Evolutionary conservation across 306 rosid species (phyloP), one percentile per base, ranked within the genome.

Genomic region (Quercus mongolica): DNA sequence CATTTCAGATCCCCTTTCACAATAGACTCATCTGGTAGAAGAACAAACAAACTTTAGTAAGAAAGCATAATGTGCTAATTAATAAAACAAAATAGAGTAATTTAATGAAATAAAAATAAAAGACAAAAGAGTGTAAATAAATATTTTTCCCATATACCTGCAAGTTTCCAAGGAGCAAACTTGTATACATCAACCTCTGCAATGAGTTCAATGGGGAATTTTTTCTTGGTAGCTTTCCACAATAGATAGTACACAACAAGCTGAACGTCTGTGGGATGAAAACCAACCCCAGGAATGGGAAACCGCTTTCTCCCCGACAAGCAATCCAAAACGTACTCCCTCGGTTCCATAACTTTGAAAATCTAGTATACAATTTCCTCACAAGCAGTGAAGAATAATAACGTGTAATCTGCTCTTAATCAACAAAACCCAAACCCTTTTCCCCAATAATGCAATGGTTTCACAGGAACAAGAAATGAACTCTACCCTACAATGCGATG

Each of bases 101-200:
- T 13, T 49, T 49, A 41, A 38, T 41, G 46, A 41, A 41, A 41
- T 41, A 0, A 41, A 41, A 8, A 1, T 12, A 11, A 55, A 77
- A 71, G 19, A 15, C 26, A 76, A 14, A 61, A 23, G 9, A 70
- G 9, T 28, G 30, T 0, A 71, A 5, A 35, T 56, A 74, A 73
- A 73, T 55, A 69, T 21, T 54, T 31, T 46, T 12, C 1, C 17
- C 17, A 46, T 78, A 59, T 74, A 94, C 98, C 98, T 76, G 93
- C 93, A 52, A 94, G 97, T 70, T 90, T 93, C 94, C 94, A 90
- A 5, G 98, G 97, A 61, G 83, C 81, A 35, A 75, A 81, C 69
- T 92, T 89, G 84, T 89, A 91, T 1, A 94, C 80, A 80, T 90
- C 89, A 61, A 92, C 77, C 84, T 90, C 97, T 10, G 93, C 56